These are phyloP conservation scores for Salvia miltiorrhiza DNA, from an alignment of 257 asterid species.

Conservation along the genomic window DNA sequence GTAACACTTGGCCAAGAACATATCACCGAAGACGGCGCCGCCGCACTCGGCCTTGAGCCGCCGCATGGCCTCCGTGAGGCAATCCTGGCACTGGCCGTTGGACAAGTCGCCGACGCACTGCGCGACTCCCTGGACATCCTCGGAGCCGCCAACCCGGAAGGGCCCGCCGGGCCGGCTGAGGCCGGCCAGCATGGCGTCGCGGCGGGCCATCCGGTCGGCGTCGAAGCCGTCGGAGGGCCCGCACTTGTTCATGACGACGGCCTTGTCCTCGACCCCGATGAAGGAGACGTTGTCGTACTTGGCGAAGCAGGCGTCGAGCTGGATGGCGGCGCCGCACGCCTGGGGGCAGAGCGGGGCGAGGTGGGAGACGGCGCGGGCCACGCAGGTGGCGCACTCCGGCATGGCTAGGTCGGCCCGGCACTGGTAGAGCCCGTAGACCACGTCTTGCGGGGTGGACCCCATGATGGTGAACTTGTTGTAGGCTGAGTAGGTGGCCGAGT, in stretches of 20 bases:
- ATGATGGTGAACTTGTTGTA: slow-evolving; percentile 77
- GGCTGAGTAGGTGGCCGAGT: slow-evolving; percentile 84
- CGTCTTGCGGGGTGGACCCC: slow-evolving; percentile 63
- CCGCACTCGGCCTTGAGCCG: slow-evolving; percentile 84
- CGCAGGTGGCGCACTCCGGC: slow-evolving; percentile 95
- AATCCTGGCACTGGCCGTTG: slow-evolving; percentile 80
- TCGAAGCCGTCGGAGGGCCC: slow-evolving; percentile 70
- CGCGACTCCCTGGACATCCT: slow-evolving; percentile 77
- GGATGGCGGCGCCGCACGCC: slow-evolving; percentile 77
- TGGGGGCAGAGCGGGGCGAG: slow-evolving; percentile 50
- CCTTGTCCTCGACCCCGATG: slow-evolving; percentile 78
- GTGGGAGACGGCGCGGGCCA: slow-evolving; percentile 58
- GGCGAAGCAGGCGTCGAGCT: slow-evolving; percentile 79
- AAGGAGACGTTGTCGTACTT: slow-evolving; percentile 72
- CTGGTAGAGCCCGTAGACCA: slow-evolving; percentile 67
- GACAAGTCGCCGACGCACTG: slow-evolving; percentile 94
- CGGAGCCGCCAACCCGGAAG: slow-evolving; percentile 70
- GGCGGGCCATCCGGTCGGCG: slow-evolving; percentile 48
- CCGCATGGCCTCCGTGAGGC: slow-evolving; percentile 71
- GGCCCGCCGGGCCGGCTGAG: slow-evolving; percentile 65
- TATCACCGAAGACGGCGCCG: slow-evolving; percentile 83
- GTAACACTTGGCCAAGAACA: slow-evolving; percentile 89
- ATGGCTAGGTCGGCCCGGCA: slow-evolving; percentile 82
- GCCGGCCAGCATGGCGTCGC: slow-evolving; percentile 63
- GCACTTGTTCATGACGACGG: slow-evolving; percentile 77